Evolutionary conservation across 2,329 filamentous ascomycete species (phyloP), one percentile per base, ranked within the genome.

Genomic region (Penicillium sp.): DNA sequence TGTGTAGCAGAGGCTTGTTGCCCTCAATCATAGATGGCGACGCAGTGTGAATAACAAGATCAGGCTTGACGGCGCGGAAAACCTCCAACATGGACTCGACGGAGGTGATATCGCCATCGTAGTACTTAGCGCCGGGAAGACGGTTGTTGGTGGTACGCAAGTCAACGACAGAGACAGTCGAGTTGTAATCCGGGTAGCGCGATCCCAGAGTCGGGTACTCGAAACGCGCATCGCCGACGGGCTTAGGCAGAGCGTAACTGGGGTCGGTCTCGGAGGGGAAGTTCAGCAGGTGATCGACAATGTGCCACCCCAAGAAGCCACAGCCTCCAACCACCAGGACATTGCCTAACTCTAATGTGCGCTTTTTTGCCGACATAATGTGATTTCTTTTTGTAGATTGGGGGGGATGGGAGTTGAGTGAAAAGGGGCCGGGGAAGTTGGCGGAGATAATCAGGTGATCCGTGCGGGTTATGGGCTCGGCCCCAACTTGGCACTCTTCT

Each of bases 1-100:
- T 88, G 68, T 85, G 85, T 73, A 94, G 89, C 37, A 90, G 77
- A 19, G 84, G 82, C 63, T 87, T 81, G 54, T 76, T 75, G 17
- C 73, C 75, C 9, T 67, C 81, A 75, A 69, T 83, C 75, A 69
- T 78, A 76, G 73, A 80, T 69, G 90, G 90, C 35, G 88, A 90
- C 21, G 93, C 94, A 2, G 93, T 96, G 77, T 99, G 93, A 69
- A 97, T 88, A 51, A 99, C 91, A 15, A 95, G 85, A 71, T 92
- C 87, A 21, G 93, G 93, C 67, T 83, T 84, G 54, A 87, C 81
- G 62, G 85, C 80, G 33, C 81, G 75, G 67, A 97, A 86, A 45
- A 91, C 77, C 38, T 81, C 78, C 41, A 83, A 73, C 62, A 94
- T 81, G 60, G 81, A 81, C 54, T 81, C 79, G 19, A 78, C 71